Evolutionary conservation across 2,329 filamentous ascomycete genomes (phyloP).

Genomic region (Dactylellina leptospora): DNA sequence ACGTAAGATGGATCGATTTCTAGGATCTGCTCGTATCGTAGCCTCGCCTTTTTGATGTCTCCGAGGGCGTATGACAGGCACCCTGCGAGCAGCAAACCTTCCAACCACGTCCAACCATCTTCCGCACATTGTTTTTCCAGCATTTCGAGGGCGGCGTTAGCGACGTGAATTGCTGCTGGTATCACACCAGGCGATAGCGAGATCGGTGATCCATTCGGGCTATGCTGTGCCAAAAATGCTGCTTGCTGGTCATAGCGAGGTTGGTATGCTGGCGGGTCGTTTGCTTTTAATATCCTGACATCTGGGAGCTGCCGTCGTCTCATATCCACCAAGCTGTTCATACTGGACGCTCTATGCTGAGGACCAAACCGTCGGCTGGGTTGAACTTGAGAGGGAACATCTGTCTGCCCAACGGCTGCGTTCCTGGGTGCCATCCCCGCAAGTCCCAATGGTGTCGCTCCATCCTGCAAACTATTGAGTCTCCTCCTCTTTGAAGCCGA

Average conservation of each 20-base stretch:
- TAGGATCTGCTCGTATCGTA: constrained; percentile 68
- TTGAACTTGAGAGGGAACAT: not conserved
- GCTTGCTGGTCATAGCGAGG: constrained; percentile 38
- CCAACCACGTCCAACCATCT: constrained; percentile 85
- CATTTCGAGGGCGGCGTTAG: constrained; percentile 74
- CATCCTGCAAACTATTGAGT: constrained; percentile 43
- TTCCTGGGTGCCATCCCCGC: constrained; percentile 17
- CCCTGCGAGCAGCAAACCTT: constrained; percentile 89
- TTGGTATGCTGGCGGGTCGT: constrained; percentile 37
- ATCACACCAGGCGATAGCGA: constrained; percentile 29
- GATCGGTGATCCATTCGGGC: constrained; percentile 35
- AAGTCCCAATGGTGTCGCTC: not conserved
- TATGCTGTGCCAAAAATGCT: constrained; percentile 30
- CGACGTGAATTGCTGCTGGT: constrained; percentile 59
- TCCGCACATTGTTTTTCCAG: constrained; percentile 79
- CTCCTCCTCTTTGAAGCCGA: constrained; percentile 45
- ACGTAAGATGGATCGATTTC: constrained; percentile 67
- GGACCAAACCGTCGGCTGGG: constrained; percentile 32
- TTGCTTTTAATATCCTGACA: constrained; percentile 42
- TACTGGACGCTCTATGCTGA: constrained; percentile 43
- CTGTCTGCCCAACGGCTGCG: not conserved
- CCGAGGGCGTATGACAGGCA: constrained; percentile 78
- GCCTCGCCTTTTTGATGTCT: constrained; percentile 60
- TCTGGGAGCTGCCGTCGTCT: constrained; percentile 36
- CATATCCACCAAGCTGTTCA: constrained; percentile 42